Evolutionary conservation across 139 green algal species (phyloP).

Genomic region (Pseudopediastrum boryanum): DNA sequence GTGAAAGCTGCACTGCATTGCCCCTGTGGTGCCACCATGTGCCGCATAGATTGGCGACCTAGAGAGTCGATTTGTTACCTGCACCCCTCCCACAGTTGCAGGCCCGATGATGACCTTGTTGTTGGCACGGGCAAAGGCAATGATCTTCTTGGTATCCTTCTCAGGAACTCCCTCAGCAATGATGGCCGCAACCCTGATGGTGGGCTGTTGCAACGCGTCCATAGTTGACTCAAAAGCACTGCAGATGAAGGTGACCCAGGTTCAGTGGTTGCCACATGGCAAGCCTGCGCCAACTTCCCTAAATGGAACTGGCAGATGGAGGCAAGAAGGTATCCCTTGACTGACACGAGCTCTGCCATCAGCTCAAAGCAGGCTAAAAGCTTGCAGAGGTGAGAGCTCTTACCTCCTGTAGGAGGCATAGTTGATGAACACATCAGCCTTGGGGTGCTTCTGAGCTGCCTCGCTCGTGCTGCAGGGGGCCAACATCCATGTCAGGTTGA

Average conservation of each 20-base stretch:
- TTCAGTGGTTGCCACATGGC: no score
- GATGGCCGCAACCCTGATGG: constrained; percentile 86
- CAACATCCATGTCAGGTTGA: background rate
- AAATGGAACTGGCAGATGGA: no score
- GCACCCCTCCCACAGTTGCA: constrained; percentile 91
- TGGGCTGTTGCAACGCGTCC: constrained; percentile 86
- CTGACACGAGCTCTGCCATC: no score
- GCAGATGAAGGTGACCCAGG: no score
- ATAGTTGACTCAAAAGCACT: constrained; percentile 88
- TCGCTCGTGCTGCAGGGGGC: constrained; percentile 64
- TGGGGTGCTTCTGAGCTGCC: constrained; percentile 74
- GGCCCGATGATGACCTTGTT: constrained; percentile 95
- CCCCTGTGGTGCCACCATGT: no score
- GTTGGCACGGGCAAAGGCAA: constrained; percentile 76
- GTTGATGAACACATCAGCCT: constrained; percentile 95
- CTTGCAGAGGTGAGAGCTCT: no score
- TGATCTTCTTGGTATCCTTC: constrained; percentile 88
- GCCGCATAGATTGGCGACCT: no score
- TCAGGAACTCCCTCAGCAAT: constrained; percentile 97
- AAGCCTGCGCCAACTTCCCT: no score
- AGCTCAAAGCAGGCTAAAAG: no score
- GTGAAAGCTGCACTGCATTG: no score
- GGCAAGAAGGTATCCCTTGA: no score
- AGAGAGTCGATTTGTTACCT: no score
- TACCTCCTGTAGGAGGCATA: constrained; percentile 91